Evolutionary conservation across 106 monocot species (phyloP).

Genomic region (Triglochin maritima): DNA sequence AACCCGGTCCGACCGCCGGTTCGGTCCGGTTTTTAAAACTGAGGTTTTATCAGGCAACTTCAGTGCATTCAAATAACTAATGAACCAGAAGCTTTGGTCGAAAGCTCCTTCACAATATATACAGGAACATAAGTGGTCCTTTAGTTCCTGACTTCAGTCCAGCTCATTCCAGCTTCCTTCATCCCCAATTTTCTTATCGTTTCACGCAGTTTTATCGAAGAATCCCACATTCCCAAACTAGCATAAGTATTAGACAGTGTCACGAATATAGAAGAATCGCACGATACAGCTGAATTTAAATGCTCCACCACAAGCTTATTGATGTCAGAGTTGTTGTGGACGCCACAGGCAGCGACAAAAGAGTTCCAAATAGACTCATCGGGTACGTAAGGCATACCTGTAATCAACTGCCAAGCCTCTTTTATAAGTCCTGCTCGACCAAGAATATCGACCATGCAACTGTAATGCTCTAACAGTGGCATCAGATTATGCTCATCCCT

Average conservation of each 20-base stretch:
- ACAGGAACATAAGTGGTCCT: too few relatives aligned
- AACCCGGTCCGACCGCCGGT: too few relatives aligned
- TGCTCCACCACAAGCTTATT: slow-evolving; percentile 3
- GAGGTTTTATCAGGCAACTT: too few relatives aligned
- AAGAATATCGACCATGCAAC: slow-evolving; percentile 56
- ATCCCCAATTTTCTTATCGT: slow-evolving; percentile 7
- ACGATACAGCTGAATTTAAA: background rate
- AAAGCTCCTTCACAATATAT: too few relatives aligned
- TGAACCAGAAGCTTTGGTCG: too few relatives aligned
- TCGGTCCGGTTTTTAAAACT: too few relatives aligned
- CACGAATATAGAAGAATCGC: slow-evolving; percentile 24
- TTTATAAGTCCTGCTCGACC: slow-evolving; percentile 32
- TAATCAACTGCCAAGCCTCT: slow-evolving; percentile 36
- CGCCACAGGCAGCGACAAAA: slow-evolving; percentile 18
- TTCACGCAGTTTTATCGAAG: slow-evolving; percentile 20
- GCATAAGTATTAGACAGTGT: slow-evolving; percentile 41
- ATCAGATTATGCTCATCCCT: slow-evolving; percentile 15
- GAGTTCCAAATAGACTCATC: slow-evolving; percentile 34
- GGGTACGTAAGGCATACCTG: slow-evolving; percentile 27
- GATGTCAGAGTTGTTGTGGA: slow-evolving; percentile 12
- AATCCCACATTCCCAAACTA: slow-evolving; percentile 35
- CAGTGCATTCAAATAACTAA: too few relatives aligned
- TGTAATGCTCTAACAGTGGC: slow-evolving; percentile 49
- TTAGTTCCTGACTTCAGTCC: slow-evolving; percentile 27
- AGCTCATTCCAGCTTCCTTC: slow-evolving; percentile 50